Conservation (phyloP, 371 early-diverging fungal species). For the Saksenaea oblongispora region DNA sequence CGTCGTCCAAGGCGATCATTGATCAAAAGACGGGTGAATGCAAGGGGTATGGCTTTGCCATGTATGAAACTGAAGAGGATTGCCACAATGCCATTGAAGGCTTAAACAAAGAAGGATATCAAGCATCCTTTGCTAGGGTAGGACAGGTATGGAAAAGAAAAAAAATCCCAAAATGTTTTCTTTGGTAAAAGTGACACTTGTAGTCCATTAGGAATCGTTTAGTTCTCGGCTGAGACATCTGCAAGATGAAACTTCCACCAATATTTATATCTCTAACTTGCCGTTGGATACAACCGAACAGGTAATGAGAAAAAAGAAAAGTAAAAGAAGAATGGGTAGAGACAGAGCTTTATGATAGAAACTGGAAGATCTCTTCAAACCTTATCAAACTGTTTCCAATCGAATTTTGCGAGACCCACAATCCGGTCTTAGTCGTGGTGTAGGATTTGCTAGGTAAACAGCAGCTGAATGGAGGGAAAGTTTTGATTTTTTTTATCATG, state of each 20-base stretch:
- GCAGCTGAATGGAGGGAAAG: neutral
- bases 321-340: neutral
- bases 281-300: conserved; percentile 72
- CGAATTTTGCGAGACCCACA: conserved; percentile 69
- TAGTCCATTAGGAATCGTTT: conserved; percentile 66
- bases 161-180: neutral
- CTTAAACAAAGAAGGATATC: conserved; percentile 63
- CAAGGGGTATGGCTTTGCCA: conserved; percentile 91
- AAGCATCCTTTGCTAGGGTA: conserved; percentile 77
- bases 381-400: conserved; percentile 67
- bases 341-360: conserved; percentile 33
- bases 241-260: conserved; percentile 76
- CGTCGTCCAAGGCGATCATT: conserved; percentile 83
- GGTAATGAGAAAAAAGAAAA: conserved; percentile 29
- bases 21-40: conserved; percentile 79
- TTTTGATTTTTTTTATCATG: neutral
- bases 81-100: conserved; percentile 68
- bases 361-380: conserved; percentile 65
- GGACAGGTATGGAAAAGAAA: conserved; percentile 34
- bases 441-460: conserved; percentile 75
- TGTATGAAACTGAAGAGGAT: conserved; percentile 75
- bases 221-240: conserved; percentile 71
- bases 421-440: conserved; percentile 65
- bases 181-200: neutral
- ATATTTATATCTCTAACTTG: conserved; percentile 83